A percentile compares a stretch with the other conserved stretches of the same genome.
Conservation (phyloP, 2,329 filamentous ascomycete genomes). For the Beauveria australis region DNA sequence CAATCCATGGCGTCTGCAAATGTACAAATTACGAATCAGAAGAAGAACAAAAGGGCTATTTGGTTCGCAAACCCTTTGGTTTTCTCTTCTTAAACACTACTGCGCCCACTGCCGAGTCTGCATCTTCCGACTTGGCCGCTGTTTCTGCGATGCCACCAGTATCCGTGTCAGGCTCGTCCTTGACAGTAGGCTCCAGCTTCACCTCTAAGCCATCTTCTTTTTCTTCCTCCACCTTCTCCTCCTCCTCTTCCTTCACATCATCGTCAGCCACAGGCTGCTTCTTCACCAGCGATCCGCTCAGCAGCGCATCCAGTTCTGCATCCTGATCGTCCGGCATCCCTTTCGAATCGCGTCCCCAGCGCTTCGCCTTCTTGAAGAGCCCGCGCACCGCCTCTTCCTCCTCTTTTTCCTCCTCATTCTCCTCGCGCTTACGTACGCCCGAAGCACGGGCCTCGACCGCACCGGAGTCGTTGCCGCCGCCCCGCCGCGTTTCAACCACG, state of each 20-base stretch:
- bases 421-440: constrained; percentile 55
- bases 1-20: not conserved
- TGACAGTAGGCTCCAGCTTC: constrained; percentile 24
- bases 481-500: constrained; percentile 38
- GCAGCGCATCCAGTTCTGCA: constrained; percentile 54
- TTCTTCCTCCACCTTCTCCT: constrained; percentile 18
- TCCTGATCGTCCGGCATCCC: constrained; percentile 38
- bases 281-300: constrained; percentile 30
- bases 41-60: not conserved
- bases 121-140: constrained; percentile 31
- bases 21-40: not conserved
- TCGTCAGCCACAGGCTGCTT: constrained; percentile 12
- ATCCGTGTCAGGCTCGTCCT: constrained; percentile 29
- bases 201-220: constrained; percentile 12
- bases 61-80: constrained; percentile 48
- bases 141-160: constrained; percentile 11
- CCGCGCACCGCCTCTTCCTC: constrained; percentile 50
- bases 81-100: constrained; percentile 78
- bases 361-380: constrained; percentile 50
- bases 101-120: constrained; percentile 29
- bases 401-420: constrained; percentile 52
- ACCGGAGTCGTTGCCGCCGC: constrained; percentile 31
- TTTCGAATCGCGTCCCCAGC: constrained; percentile 47
- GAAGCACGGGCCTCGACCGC: constrained; percentile 40
- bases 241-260: constrained; percentile 6